Base-by-base conservation (phyloP, 768 basidiomycete species). In the Cystofilobasidium bisporidii region DNA sequence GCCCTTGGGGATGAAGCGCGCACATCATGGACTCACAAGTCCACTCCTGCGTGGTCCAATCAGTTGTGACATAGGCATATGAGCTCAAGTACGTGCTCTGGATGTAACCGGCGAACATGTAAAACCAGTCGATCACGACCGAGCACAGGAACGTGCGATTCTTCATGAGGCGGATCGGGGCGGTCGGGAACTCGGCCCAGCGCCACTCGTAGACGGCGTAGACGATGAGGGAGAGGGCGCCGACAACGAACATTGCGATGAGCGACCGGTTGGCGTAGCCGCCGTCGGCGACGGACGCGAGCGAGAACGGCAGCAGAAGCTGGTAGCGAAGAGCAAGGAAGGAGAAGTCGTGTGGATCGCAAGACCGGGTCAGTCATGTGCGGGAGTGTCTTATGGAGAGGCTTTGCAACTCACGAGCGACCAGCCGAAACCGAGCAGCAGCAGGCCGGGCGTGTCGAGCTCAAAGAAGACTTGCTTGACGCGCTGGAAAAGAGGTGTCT, bases 221-320 rank as follows among this genome's bases (percentile, higher is more conserved):
- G 17, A 57, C 6, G 28, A 61, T 20, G 1, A 67, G 40, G 24
- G 11, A 32, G 12, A 67, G 10, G 20, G 47, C 58, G 6, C 65
- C 65, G 48, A 67, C 65, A 20, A 55, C 59, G 59, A 67, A 61
- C 59, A 67, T 60, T 2, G 65, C 58, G 24, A 67, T 67, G 24
- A 67, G 30, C 12, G 65, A 67, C 9, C 70, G 72, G 57, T 76
- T 75, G 11, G 56, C 67, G 59, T 72, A 76, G 0, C 71, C 71
- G 32, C 69, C 65, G 15, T 70, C 69, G 53, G 73, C 74, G 47
- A 65, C 70, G 26, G 71, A 67, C 65, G 66, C 63, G 33, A 76
- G 70, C 26, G 75, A 75, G 56, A 74, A 70, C 10, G 76, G 76
- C 1, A 71, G 59, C 4, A 76, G 70, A 30, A 76, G 63, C 63